Evolutionary conservation across 176 grass and related monocot genomes (phyloP).

Genomic region (Juncus inflexus): DNA sequence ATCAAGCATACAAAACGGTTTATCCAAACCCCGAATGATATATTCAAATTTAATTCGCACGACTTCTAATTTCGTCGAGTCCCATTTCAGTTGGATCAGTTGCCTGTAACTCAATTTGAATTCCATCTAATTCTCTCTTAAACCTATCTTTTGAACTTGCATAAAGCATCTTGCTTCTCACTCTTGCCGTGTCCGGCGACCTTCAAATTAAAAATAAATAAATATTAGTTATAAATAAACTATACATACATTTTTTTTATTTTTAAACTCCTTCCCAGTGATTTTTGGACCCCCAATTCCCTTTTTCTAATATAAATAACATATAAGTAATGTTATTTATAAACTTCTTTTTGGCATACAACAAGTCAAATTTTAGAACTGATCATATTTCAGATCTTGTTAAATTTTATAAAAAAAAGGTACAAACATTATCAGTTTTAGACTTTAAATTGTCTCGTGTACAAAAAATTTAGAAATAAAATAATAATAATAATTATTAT

Average conservation of each 20-base stretch:
- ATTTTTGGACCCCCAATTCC: neutral
- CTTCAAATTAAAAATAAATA: conserved; percentile 11
- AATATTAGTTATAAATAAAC: neutral
- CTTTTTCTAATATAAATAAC: neutral
- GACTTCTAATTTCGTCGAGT: conserved; percentile 28
- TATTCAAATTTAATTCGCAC: neutral
- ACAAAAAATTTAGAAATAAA: neutral
- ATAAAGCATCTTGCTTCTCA: conserved; percentile 36
- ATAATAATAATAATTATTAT: neutral
- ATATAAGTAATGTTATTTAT: neutral
- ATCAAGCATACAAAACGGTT: too few relatives aligned
- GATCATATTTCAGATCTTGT: neutral
- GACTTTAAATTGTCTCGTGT: neutral
- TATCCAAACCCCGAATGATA: too few relatives aligned
- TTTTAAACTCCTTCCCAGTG: neutral
- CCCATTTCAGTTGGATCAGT: conserved; percentile 37
- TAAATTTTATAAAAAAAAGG: too few relatives aligned
- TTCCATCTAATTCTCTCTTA: conserved; percentile 36
- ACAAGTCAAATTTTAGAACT: neutral
- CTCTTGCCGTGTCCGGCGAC: conserved; percentile 33
- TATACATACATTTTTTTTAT: neutral
- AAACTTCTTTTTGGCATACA: neutral
- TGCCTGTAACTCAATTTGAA: conserved; percentile 36
- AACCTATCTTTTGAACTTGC: conserved; percentile 40
- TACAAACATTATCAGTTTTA: too few relatives aligned